Conservation (phyloP, 768 basidiomycete genomes). For the Rhizopogon vesiculosus region DNA sequence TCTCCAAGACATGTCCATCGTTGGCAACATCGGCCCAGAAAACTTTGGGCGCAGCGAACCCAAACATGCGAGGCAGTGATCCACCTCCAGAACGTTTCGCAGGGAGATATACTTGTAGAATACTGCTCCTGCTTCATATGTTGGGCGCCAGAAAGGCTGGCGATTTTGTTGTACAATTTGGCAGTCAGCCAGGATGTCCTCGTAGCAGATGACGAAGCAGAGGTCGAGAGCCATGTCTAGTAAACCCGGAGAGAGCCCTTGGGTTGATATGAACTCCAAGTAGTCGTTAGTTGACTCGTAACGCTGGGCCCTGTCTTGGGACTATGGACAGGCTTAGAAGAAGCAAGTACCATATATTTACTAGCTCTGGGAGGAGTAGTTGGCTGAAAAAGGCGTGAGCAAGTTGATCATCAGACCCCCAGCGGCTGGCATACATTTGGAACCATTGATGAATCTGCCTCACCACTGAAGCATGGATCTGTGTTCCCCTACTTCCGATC, state of each 20-base stretch:
- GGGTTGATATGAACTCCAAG: neutral
- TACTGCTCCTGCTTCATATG: slow-evolving; percentile 24
- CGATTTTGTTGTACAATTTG: slow-evolving; percentile 11
- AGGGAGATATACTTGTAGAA: slow-evolving; percentile 33
- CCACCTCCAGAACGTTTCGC: slow-evolving; percentile 32
- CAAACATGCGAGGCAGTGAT: slow-evolving; percentile 17
- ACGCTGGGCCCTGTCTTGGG: no score
- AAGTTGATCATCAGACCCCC: neutral
- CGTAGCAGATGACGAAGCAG: slow-evolving; percentile 29
- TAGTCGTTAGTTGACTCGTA: neutral
- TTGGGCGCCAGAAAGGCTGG: slow-evolving; percentile 32
- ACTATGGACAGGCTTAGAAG: neutral
- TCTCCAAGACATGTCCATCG: slow-evolving; percentile 30
- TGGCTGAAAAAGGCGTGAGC: neutral
- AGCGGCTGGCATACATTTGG: neutral
- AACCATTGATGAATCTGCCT: slow-evolving; percentile 10
- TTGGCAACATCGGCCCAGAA: slow-evolving; percentile 34
- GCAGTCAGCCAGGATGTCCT: slow-evolving; percentile 21
- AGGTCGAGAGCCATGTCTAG: slow-evolving; percentile 17
- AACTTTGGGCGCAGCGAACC: slow-evolving; percentile 19
- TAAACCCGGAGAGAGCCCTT: neutral
- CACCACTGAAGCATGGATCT: slow-evolving; percentile 23
- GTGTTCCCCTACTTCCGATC: neutral
- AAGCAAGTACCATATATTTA: neutral
- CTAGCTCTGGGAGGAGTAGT: no score